These are phyloP conservation scores for Pueraria montana DNA, from an alignment of 306 rosid species.

Conservation along the genomic window DNA sequence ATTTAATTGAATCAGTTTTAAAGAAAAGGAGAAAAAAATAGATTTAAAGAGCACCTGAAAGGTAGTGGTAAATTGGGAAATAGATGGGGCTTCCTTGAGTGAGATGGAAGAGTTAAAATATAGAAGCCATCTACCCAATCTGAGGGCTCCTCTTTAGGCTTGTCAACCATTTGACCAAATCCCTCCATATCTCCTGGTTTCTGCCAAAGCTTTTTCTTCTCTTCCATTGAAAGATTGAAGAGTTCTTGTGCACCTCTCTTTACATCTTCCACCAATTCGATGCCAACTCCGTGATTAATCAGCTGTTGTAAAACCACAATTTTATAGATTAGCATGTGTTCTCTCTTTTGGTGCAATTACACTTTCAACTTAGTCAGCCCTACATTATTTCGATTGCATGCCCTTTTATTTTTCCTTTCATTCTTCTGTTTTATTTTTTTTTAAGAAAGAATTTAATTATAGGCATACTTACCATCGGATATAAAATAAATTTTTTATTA, in stretches of 20 bases:
- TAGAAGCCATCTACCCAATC: constrained; percentile 47
- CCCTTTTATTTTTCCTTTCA: neutral
- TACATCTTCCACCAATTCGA: constrained; percentile 45
- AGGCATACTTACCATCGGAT: too few species aligned
- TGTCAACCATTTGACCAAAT: constrained; percentile 38
- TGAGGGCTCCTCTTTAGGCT: constrained; percentile 3
- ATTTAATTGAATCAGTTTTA: neutral
- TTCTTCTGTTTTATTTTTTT: neutral
- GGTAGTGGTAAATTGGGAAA: constrained; percentile 45
- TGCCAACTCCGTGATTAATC: constrained; percentile 49
- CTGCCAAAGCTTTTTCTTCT: constrained; percentile 53
- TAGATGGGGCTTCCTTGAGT: constrained; percentile 40
- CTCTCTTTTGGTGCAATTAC: neutral
- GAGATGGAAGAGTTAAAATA: constrained; percentile 47
- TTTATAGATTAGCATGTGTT: neutral
- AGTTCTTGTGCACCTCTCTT: constrained; percentile 47
- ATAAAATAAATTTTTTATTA: neutral
- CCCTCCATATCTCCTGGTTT: constrained; percentile 55
- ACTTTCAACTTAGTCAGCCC: neutral
- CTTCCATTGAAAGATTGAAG: constrained; percentile 57
- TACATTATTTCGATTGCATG: neutral
- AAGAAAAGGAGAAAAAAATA: neutral
- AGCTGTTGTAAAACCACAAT: constrained; percentile 36
- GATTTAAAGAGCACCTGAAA: constrained; percentile 35
- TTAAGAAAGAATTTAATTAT: too few species aligned